Evolutionary conservation across 768 basidiomycete species (phyloP).

Genomic region (Leccinum truebloodii): DNA sequence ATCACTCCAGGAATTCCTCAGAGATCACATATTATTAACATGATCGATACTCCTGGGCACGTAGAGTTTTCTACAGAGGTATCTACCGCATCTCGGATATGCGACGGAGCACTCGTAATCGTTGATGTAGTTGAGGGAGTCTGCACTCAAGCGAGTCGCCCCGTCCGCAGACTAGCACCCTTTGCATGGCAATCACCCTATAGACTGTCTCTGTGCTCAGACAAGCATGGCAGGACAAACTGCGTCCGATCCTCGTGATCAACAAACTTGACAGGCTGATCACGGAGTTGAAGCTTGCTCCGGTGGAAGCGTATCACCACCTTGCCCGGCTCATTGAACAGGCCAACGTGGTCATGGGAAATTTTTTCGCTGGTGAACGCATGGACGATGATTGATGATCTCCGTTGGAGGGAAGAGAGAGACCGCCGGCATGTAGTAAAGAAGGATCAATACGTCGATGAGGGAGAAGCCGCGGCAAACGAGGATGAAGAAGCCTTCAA

Average conservation of each 20-base stretch:
- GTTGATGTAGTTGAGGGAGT: conserved; percentile 98
- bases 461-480: conserved; percentile 59
- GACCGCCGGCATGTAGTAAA: conserved; percentile 78
- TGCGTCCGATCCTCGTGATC: conserved; percentile 91
- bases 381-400: conserved; percentile 82
- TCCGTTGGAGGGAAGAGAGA: conserved; percentile 90
- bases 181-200: conserved; percentile 1
- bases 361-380: conserved; percentile 90
- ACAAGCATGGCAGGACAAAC: conserved; percentile 89
- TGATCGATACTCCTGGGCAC: conserved; percentile 99
- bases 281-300: conserved; percentile 88
- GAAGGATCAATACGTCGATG: conserved; percentile 68
- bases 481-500: conserved; percentile 73
- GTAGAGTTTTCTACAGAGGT: conserved; percentile 99
- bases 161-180: not conserved
- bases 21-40: conserved; percentile 83
- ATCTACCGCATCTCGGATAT: conserved; percentile 88
- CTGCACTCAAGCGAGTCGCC: conserved; percentile 80
- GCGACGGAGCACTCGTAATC: conserved; percentile 93
- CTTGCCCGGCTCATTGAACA: conserved; percentile 92
- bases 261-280: conserved; percentile 96
- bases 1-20: conserved; percentile 50
- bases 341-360: conserved; percentile 98
- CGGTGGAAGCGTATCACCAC: conserved; percentile 92
- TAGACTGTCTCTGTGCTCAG: conserved; percentile 94